These are phyloP conservation scores for Suillus paluster DNA, from an alignment of 768 basidiomycete species.

Conservation along the genomic window DNA sequence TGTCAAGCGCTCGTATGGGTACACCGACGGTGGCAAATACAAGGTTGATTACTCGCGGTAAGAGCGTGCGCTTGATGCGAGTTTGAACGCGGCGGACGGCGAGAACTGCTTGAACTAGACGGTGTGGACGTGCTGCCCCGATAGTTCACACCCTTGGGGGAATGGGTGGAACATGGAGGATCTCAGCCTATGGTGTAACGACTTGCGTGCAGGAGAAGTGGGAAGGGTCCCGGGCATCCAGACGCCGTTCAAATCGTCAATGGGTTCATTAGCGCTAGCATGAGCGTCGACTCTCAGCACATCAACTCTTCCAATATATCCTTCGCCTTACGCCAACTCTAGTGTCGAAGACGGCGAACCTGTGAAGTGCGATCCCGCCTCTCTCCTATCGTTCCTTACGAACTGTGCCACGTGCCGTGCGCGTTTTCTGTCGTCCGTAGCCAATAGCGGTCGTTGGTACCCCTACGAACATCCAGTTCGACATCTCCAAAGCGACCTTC, in stretches of 20 bases:
- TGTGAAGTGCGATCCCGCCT: not conserved
- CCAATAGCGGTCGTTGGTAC: constrained; percentile 76
- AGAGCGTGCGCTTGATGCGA: constrained; percentile 87
- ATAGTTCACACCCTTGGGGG: constrained; percentile 86
- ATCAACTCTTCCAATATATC: constrained; percentile 22
- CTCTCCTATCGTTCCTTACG: constrained; percentile 64
- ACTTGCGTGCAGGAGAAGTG: constrained; percentile 42
- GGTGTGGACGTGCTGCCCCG: constrained; percentile 87
- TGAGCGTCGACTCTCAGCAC: constrained; percentile 22
- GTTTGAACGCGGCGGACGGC: constrained; percentile 79
- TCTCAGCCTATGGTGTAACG: constrained; percentile 83
- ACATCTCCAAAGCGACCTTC: constrained; percentile 72
- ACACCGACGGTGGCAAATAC: constrained; percentile 64
- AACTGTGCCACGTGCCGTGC: constrained; percentile 84
- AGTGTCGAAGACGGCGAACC: not conserved
- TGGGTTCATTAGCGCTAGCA: constrained; percentile 15
- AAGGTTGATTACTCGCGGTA: constrained; percentile 81
- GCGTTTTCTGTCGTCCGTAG: constrained; percentile 86
- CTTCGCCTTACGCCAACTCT: constrained; percentile 19
- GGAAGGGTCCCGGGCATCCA: not conserved
- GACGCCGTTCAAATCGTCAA: not conserved
- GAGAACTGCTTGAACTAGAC: constrained; percentile 77
- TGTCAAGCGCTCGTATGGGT: constrained; percentile 81
- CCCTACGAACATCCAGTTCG: constrained; percentile 70
- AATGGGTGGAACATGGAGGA: constrained; percentile 99